Evolutionary conservation across 129 eudicot species (phyloP), one percentile per base, ranked within the genome.

Genomic region (Ambrosia artemisiifolia): DNA sequence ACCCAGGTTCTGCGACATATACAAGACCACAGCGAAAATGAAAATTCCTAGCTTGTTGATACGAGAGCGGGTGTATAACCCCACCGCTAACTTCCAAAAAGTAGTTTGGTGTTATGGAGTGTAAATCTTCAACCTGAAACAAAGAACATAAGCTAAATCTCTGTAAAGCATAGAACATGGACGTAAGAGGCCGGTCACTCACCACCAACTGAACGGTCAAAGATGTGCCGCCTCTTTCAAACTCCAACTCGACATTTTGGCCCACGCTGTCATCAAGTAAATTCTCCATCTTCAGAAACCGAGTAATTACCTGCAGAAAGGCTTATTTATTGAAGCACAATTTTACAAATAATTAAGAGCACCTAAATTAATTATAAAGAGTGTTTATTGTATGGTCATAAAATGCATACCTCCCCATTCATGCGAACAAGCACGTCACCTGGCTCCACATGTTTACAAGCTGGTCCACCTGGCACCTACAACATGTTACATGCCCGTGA

Each of bases 401-500:
- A 35, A 36, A 73, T 32, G 69, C 79, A 17, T 67, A 90, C 99
- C 89, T 90, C 91, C 62, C 97, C 95, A 63, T 95, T 95, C 71
- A 90, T 67, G 57, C 83, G 87, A 71, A 90, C 83, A 86, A 95
- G 97, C 75, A 95, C 93, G 67, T 95, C 99, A 64, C 99, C 99
- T 33, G 99, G 88, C 80, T 86, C 97, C 79, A 95, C 76, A 77
- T 79, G 87, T 56, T 74, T 88, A 55, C 81, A 83, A 20, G 97
- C 97, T 34, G 99, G 99, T 64, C 99, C 99, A 75, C 95, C 99
- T 51, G 99, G 99, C 68, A 95, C 99, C 99, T 95, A 71, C 36
- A 83, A 61, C 51, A 74, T 24, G 28, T 24, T 24, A 61, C 51
- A 74, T 46, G 61, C 53, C 75, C 75, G 79, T 35, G 49, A 70